Evolutionary conservation across 176 grass and related monocot species (phyloP), one percentile per base, ranked within the genome.

Genomic region (Bolboschoenus planiculmis): DNA sequence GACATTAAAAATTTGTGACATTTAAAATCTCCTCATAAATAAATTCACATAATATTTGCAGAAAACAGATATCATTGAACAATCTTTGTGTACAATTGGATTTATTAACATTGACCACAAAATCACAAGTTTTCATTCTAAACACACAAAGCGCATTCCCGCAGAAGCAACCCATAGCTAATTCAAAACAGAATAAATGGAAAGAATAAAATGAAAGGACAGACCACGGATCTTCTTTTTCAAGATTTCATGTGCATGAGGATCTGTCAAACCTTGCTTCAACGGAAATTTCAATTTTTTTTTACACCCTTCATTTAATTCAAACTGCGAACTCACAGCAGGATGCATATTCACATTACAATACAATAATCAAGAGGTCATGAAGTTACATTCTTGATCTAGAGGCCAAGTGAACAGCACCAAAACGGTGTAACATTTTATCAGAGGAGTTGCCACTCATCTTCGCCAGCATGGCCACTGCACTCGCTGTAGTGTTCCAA

Each of bases 401-500:
- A 35, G 55, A 82, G 56, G 59, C 20, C 36, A 48, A 29, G 26
- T 30, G 27, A 30, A 48, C 51, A 43, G 57, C 37, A 47, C 27
- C 57, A 47, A 1, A 20, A 66, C 26, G 27, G 29, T 36, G 34
- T 64, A 65, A 65, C 2, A 31, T 10, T 18, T 27, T 61, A 33
- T 83, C 88, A 95, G 53, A 99, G 89, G 82, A 99, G 86, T 83
- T 96, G 91, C 97, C 97, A 96, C 43, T 95, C 94, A 18, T 90
- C 96, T 47, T 90, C 97, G 24, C 82, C 90, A 64, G 80, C 48
- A 84, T 89, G 84, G 1, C 56, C 84, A 0, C 81, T 90, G 73
- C 51, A 84, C 64, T 92, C 90, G 13, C 83, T 81, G 51, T 58
- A 85, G 10, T 90, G 79, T 0, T 92, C 88, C n/a, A 46, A n/a